phyloP scores from a whole-genome alignment of 2,329 filamentous ascomycete genomes.

The Hymenoscyphus occultus region DNA sequence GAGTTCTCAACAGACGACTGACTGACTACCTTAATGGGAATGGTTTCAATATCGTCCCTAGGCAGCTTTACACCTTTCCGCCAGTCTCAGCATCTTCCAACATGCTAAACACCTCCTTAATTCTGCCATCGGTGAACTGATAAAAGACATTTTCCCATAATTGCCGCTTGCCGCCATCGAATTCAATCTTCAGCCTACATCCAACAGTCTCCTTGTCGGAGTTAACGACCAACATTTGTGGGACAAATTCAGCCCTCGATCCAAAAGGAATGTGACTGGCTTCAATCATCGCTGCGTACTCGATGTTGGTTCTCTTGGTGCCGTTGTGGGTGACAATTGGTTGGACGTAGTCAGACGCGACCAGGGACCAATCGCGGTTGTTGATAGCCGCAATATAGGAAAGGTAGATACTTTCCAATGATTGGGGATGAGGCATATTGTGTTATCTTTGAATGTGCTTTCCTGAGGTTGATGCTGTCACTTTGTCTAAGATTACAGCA shows the following conservation, averaged over 20 bases:
- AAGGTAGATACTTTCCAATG: not conserved
- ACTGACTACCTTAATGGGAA: not conserved
- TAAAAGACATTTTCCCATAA: not conserved
- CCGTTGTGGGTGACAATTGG: not conserved
- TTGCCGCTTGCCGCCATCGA: not conserved
- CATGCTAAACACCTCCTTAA: not conserved
- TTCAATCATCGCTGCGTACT: not conserved
- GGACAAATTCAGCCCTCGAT: not conserved
- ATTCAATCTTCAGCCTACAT: not conserved
- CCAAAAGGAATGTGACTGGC: slow-evolving; percentile 3
- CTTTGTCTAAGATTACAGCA: not conserved
- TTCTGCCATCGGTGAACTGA: not conserved
- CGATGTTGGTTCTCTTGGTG: slow-evolving; percentile 2
- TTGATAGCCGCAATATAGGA: slow-evolving; percentile 1
- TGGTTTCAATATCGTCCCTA: not conserved
- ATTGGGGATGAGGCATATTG: not conserved
- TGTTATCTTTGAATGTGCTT: not conserved
- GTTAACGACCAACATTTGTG: slow-evolving; percentile 3
- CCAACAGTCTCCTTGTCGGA: not conserved
- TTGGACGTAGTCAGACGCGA: not conserved
- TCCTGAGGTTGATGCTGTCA: not conserved
- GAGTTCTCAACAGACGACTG: not conserved
- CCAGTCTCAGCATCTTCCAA: not conserved
- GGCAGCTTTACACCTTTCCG: not conserved
- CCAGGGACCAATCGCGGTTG: not conserved